Percentiles rank a stretch among this genome's conserved stretches.
Evolutionary conservation across 2,329 filamentous ascomycete genomes (phyloP).

Genomic region (Penicillium italicum): DNA sequence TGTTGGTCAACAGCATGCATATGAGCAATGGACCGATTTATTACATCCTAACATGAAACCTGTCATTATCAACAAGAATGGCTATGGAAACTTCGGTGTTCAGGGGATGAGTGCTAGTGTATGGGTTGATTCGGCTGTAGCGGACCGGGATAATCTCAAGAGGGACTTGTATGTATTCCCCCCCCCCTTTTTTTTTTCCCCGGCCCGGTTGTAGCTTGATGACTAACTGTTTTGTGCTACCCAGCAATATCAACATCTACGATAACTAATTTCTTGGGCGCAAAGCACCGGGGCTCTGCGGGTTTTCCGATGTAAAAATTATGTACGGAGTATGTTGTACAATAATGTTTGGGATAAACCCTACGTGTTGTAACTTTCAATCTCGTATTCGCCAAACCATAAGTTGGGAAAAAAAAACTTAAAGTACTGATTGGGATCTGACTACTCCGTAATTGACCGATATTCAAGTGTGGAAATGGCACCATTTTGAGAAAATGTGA

Average conservation of each 20-base stretch:
- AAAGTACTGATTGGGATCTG: background rate
- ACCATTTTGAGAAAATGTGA: background rate
- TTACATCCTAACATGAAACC: conserved; percentile 52
- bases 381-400: background rate
- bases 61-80: conserved; percentile 57
- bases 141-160: conserved; percentile 1
- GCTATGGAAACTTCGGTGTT: conserved; percentile 57
- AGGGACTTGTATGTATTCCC: conserved; percentile 13
- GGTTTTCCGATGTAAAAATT: background rate
- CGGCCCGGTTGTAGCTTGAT: too few species aligned
- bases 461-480: background rate
- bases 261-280: conserved; percentile 3
- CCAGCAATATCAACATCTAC: conserved; percentile 14
- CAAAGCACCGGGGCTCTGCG: background rate
- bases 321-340: too few species aligned
- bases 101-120: conserved; percentile 55
- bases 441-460: background rate
- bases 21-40: conserved; percentile 62
- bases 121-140: conserved; percentile 56
- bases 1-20: conserved; percentile 56
- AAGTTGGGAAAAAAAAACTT: too few species aligned
- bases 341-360: background rate
- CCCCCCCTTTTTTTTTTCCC: too few species aligned
- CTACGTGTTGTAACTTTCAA: background rate
- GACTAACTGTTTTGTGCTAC: background rate